Evolutionary conservation across 2,329 filamentous ascomycete genomes (phyloP), one percentile per base, ranked within the genome.

Genomic region (Hypoxylon sp.): DNA sequence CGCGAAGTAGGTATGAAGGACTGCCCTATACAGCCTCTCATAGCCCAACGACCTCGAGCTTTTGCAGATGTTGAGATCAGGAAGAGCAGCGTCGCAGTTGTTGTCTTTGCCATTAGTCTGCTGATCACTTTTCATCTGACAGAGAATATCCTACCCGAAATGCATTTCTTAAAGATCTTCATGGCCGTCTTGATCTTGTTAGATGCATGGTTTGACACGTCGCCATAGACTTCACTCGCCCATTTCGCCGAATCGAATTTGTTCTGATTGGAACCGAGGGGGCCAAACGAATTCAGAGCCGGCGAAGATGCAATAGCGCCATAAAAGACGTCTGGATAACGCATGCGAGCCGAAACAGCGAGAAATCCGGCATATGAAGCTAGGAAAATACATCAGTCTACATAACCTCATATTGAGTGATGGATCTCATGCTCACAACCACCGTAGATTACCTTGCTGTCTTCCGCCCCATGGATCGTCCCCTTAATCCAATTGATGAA

Each of bases 311-410:
- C 67, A 45, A 71, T 65, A 1, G 67, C 67, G 11, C 69, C 69
- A 23, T 60, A 61, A 41, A 71, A 71, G 8, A 58, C 61, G 5
- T 67, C 30, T 1, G 67, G 65, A 50, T 70, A 54, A 8, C 52
- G 62, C 16, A 70, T 62, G 2, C 69, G 67, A 7, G 69, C 69
- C 7, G 61, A 58, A 5, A 69, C 69, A 2, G 68, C 69, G 8
- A 71, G 69, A 21, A 69, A 68, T 0, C 69, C 69, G 11, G 67
- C 68, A 27, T 71, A 71, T 7, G 67, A 70, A 57, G 67, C 69
- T 70, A 6, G 30, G 1, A 29, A 8, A 19, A 39, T 23, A 21
- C 12, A 27, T 70, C 47, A 66, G 61, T 41, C 16, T n/a, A 41
- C 50, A 37, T 11, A 1, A 1, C 2, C 14, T 37, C 5, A 16